phyloP scores from a whole-genome alignment of 2,329 filamentous ascomycete species.

The Fusarium praegraminearum region DNA sequence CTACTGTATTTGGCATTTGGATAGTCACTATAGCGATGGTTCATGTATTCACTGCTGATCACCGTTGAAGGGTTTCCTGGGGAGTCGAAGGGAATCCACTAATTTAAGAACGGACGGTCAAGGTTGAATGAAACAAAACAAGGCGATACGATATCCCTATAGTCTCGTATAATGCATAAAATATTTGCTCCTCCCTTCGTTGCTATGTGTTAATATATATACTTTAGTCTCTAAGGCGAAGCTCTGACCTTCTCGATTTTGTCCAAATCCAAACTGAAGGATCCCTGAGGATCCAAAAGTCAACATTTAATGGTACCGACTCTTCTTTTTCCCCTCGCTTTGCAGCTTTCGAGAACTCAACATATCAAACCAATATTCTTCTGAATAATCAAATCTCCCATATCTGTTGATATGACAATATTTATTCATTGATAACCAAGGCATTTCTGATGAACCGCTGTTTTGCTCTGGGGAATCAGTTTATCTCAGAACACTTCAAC shows the following conservation, averaged over 20 bases:
- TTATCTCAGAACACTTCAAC: neutral
- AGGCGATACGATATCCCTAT: neutral
- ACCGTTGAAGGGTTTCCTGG: neutral
- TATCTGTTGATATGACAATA: neutral
- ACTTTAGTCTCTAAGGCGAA: too few species aligned
- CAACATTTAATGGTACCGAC: too few species aligned
- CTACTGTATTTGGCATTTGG: neutral
- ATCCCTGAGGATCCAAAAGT: too few species aligned
- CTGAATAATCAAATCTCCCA: neutral
- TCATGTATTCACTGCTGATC: neutral
- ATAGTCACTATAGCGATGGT: neutral
- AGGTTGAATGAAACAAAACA: constrained; percentile 9
- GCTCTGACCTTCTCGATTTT: too few species aligned
- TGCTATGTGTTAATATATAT: neutral
- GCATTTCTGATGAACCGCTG: constrained; percentile 2
- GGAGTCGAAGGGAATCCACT: neutral
- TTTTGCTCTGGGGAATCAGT: neutral
- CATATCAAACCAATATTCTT: too few species aligned
- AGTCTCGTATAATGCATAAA: neutral
- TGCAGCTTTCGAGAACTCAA: too few species aligned
- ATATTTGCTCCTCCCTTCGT: neutral
- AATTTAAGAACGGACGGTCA: neutral
- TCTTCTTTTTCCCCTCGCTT: too few species aligned
- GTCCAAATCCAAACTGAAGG: too few species aligned
- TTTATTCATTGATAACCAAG: neutral